Percentiles rank a stretch among this genome's conserved stretches.
phyloP scores from a whole-genome alignment of 192 early-diverging fungal species.

The Chytriomyces confervae region DNA sequence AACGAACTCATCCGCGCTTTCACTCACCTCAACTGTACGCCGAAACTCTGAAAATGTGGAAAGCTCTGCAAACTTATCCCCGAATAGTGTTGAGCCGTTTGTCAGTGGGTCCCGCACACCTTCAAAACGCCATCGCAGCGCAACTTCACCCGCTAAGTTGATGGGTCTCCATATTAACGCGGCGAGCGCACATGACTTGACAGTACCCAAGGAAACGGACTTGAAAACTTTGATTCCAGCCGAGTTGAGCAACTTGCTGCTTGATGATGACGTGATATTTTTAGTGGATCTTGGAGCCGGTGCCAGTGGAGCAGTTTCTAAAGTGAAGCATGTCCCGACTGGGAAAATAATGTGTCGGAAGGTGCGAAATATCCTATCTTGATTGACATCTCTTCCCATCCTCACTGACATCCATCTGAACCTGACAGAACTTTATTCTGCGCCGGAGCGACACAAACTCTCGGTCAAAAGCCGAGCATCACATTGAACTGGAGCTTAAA shows the following conservation, averaged over 20 bases:
- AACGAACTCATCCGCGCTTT: too few relatives aligned
- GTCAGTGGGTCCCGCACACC: too few relatives aligned
- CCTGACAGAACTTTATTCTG: neutral
- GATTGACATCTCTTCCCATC: neutral
- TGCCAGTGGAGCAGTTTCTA: neutral
- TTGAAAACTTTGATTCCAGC: neutral
- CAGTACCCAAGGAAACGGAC: neutral
- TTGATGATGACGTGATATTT: neutral
- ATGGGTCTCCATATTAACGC: constrained; percentile 1
- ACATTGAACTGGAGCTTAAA: constrained; percentile 88
- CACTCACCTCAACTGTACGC: too few relatives aligned
- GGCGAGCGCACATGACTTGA: neutral
- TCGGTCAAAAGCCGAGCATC: constrained; percentile 61
- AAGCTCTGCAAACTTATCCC: too few relatives aligned
- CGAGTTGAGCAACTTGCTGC: neutral
- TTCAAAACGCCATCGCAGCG: neutral
- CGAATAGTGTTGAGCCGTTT: too few relatives aligned
- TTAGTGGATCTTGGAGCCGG: neutral
- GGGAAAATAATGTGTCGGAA: constrained; percentile 57
- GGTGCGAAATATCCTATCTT: neutral
- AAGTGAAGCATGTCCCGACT: neutral
- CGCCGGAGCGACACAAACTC: neutral
- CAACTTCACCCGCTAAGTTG: neutral
- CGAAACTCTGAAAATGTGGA: too few relatives aligned
- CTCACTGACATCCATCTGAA: neutral